phyloP scores from a whole-genome alignment of 208 protist species.

The Phytomonas sp. region DNA sequence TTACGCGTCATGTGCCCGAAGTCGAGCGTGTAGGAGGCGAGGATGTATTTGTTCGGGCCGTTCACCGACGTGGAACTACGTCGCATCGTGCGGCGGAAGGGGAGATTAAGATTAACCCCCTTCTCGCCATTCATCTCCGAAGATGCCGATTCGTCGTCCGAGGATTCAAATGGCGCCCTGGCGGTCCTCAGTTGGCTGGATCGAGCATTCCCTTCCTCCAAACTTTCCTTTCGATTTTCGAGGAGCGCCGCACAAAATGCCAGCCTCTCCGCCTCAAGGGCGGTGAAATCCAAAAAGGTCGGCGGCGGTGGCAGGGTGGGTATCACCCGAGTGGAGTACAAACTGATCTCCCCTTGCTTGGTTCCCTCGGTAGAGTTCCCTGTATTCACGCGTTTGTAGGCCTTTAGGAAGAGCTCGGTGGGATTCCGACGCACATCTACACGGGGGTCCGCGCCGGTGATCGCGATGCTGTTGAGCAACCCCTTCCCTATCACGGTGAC shows the following conservation, averaged over 20 bases:
- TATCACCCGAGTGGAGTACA: constrained; percentile 11
- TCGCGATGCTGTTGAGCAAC: constrained; percentile 46
- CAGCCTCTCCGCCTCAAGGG: constrained; percentile 70
- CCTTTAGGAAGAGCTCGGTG: constrained; percentile 7
- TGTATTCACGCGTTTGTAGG: constrained; percentile 12
- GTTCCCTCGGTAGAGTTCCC: constrained; percentile 13
- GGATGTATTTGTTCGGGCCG: constrained; percentile 42
- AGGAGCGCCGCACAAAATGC: constrained; percentile 45
- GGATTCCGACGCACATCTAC: background rate
- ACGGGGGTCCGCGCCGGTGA: constrained; percentile 24
- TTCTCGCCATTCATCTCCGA: background rate
- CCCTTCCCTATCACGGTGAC: constrained; percentile 74
- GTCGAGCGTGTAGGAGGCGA: constrained; percentile 86
- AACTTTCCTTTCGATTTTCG: background rate
- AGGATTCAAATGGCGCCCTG: background rate
- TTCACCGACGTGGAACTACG: constrained; percentile 44
- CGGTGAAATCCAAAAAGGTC: constrained; percentile 11
- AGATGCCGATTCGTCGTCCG: background rate
- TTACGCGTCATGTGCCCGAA: constrained; percentile 92
- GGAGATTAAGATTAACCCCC: background rate
- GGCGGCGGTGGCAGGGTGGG: background rate
- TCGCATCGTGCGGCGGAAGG: constrained; percentile 25
- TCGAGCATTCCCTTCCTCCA: background rate
- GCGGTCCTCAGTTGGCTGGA: background rate
- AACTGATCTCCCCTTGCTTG: constrained; percentile 14